Evolutionary conservation across 208 protist genomes (phyloP), one percentile per base, ranked within the genome.

Genomic region (Acanthamoeba sp.): DNA sequence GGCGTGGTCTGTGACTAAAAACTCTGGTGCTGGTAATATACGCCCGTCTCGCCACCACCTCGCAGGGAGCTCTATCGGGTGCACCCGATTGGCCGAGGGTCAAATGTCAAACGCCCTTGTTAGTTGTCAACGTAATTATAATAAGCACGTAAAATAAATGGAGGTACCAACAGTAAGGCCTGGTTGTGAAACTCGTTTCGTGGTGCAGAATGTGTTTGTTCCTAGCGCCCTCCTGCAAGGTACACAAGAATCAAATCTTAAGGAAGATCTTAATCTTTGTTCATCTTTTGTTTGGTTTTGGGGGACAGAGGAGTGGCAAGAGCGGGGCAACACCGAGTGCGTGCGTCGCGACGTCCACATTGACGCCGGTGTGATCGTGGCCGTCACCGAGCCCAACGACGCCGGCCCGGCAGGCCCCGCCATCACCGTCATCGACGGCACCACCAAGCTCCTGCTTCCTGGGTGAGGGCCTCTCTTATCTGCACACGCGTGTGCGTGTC

Each of bases 311-410:
- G 69, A 78, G 69, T 78, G 69, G 69, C 32, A 14, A 6, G 69
- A 78, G 69, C 29, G 38, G 29, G 69, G 69, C 69, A 78, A 78
- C 69, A 78, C 69, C 20, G 32, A 78, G 69, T 78, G 69, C 38
- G 69, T 78, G 69, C 69, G 32, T 20, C 29, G 69, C 18, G 69
- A 78, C 69, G 69, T 78, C 20, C 69, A 78, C 69, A 24, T 78
- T 38, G 38, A 48, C 42, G 42, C 14, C 27, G 69, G 69, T 3
- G 6, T 27, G 10, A 78, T 78, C 69, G 36, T 45, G 69, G 69
- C 69, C 34, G 69, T 78, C 34, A 4, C 2, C 36, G 69, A 78
- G 69, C 69, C 69, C 29, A 48, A 48, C 42, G 42, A 48, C 24
- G 36, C 34, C 69, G 29, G 24, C 29, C 10, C 24, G 2, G 38